A percentile compares a stretch with the other conserved stretches of the same genome.
Conservation (phyloP, 176 grass and related monocot species). For the Coix lacrymajobi region DNA sequence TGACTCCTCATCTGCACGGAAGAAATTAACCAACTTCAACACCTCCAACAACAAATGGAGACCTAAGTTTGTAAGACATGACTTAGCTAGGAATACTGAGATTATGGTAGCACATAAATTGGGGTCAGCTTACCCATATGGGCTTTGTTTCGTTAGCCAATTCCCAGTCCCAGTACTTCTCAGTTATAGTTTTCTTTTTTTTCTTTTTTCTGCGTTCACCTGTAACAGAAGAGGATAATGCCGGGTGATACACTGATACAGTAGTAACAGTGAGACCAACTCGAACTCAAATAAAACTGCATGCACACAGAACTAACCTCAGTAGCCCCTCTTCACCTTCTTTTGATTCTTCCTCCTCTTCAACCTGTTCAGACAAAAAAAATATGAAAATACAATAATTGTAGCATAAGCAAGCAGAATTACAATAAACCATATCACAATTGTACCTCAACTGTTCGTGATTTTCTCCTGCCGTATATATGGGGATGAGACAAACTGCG, state of each 20-base stretch:
- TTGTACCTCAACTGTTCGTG: conserved; percentile 74
- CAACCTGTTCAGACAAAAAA: conserved; percentile 41
- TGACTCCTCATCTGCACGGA: conserved; percentile 78
- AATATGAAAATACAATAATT: neutral
- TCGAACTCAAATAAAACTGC: neutral
- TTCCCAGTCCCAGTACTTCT: conserved; percentile 99
- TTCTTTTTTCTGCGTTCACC: conserved; percentile 74
- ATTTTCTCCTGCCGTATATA: conserved; percentile 92
- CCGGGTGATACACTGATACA: neutral
- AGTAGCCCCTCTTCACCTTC: conserved; percentile 68
- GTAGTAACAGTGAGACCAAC: neutral
- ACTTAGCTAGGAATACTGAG: neutral
- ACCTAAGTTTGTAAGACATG: neutral
- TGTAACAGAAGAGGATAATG: conserved; percentile 20
- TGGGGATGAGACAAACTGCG: conserved; percentile 91
- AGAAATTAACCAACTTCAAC: neutral
- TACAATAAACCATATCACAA: neutral
- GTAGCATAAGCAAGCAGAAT: neutral
- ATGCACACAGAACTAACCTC: conserved; percentile 34
- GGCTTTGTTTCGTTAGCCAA: conserved; percentile 85
- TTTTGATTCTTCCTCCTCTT: conserved; percentile 72
- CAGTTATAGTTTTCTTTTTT: conserved; percentile 86
- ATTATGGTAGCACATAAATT: neutral
- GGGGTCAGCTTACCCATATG: conserved; percentile 62
- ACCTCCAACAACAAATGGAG: neutral